These are phyloP conservation scores for Podaxis rugospora DNA, from an alignment of 768 basidiomycete genomes.

Conservation along the genomic window DNA sequence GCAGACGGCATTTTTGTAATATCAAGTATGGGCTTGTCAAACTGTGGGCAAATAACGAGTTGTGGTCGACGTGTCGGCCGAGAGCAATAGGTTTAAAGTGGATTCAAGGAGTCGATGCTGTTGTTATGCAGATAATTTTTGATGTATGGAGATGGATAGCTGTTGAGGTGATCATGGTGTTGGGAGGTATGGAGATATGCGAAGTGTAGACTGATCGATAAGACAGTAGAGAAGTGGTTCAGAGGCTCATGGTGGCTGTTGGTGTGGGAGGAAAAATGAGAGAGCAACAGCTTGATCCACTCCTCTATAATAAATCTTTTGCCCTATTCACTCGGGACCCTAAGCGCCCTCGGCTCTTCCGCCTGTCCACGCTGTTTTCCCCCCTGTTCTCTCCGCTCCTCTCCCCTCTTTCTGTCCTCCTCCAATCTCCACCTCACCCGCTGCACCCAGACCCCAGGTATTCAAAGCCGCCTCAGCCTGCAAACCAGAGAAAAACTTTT, in stretches of 20 bases:
- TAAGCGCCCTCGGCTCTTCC: background rate
- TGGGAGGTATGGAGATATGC: background rate
- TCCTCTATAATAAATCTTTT: background rate
- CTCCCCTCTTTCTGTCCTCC: background rate
- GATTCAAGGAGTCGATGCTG: background rate
- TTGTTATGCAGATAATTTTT: background rate
- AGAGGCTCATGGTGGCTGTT: conserved; percentile 3
- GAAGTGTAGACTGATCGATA: background rate
- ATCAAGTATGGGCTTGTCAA: background rate
- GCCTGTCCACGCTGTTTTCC: background rate
- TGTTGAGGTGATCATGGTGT: conserved; percentile 4
- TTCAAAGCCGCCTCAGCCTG: background rate
- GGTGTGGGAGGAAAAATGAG: background rate
- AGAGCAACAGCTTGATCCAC: conserved; percentile 3
- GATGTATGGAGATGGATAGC: background rate
- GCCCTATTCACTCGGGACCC: conserved; percentile 8
- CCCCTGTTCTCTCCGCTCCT: background rate
- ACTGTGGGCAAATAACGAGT: background rate
- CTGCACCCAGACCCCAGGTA: background rate
- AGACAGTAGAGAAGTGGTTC: background rate
- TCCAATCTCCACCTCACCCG: no score
- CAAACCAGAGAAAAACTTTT: background rate
- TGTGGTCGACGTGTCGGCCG: background rate
- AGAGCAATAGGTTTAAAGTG: background rate
- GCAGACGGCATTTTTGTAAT: background rate